These are phyloP conservation scores for Crucihimalaya himalaica DNA, from an alignment of 345 rosid species.

Conservation along the genomic window DNA sequence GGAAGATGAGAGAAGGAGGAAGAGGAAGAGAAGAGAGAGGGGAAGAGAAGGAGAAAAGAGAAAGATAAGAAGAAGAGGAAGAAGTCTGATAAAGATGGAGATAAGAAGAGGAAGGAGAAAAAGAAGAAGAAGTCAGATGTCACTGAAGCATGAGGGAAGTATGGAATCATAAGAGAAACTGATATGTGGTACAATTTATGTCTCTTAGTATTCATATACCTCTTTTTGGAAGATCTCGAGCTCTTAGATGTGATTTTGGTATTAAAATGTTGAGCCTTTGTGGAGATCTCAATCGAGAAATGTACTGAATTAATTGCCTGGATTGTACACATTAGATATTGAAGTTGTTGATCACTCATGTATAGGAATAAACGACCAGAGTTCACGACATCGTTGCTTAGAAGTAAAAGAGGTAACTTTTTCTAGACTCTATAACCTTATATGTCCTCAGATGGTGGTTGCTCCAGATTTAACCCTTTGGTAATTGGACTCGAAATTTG, in stretches of 20 bases:
- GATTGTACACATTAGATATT: neutral
- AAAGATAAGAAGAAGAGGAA: constrained; percentile 34
- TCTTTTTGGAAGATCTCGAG: neutral
- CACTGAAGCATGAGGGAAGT: constrained; percentile 91
- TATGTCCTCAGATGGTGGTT: no score
- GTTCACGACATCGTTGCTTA: constrained; percentile 92
- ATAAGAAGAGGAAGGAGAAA: constrained; percentile 38
- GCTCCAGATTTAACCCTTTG: no score
- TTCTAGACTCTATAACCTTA: neutral
- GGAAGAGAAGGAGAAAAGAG: constrained; percentile 29
- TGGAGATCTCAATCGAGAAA: neutral
- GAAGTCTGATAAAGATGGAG: constrained; percentile 28
- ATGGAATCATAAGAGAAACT: constrained; percentile 88
- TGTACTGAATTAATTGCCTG: no score
- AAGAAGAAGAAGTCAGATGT: constrained; percentile 65
- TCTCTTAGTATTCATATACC: neutral
- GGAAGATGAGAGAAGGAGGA: constrained; percentile 44
- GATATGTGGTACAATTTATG: constrained; percentile 79
- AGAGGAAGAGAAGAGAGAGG: constrained; percentile 43
- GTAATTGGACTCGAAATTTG: no score
- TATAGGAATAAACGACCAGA: constrained; percentile 98
- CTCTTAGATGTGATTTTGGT: neutral
- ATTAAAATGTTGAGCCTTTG: neutral
- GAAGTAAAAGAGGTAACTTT: constrained; percentile 83
- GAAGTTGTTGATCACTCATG: constrained; percentile 33